Evolutionary conservation across 164 flowering plant genomes (phyloP).

Genomic region (Akebia trifoliata): DNA sequence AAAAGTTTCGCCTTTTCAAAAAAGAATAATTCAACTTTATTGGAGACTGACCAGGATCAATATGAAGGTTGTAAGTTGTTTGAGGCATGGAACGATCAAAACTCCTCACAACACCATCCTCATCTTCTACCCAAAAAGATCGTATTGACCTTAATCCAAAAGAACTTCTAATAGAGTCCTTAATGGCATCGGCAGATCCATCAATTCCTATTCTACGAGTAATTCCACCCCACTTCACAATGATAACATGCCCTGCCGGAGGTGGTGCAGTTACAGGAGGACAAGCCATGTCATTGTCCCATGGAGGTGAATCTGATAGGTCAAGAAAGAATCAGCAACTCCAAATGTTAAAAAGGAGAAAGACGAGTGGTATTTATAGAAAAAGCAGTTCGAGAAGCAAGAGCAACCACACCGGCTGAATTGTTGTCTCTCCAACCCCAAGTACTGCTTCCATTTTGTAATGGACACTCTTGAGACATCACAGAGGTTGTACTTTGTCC

Average conservation of each 20-base stretch:
- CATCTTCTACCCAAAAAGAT: constrained; percentile 39
- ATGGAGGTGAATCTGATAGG: constrained; percentile 11
- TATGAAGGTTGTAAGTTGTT: constrained; percentile 28
- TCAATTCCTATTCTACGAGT: constrained; percentile 34
- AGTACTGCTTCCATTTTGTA: too few relatives aligned
- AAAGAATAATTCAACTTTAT: too few relatives aligned
- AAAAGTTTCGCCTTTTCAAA: too few relatives aligned
- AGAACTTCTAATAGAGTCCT: constrained; percentile 28
- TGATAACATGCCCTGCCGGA: constrained; percentile 13
- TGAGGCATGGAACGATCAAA: constrained; percentile 36
- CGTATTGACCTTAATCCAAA: constrained; percentile 32
- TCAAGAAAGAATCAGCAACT: constrained; percentile 1
- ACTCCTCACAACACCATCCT: constrained; percentile 30
- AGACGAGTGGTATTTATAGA: too few relatives aligned
- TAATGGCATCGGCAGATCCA: constrained; percentile 34
- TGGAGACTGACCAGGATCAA: constrained; percentile 27
- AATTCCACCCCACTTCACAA: constrained; percentile 30
- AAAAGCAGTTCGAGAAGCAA: too few relatives aligned
- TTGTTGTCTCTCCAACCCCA: too few relatives aligned
- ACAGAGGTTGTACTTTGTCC: too few relatives aligned
- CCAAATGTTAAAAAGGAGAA: too few relatives aligned
- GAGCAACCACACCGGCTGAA: too few relatives aligned
- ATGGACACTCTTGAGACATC: too few relatives aligned
- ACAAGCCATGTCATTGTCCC: constrained; percentile 11
- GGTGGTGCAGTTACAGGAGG: neutral